phyloP scores from a whole-genome alignment of 2,329 filamentous ascomycete genomes.

The Phoma sp. region DNA sequence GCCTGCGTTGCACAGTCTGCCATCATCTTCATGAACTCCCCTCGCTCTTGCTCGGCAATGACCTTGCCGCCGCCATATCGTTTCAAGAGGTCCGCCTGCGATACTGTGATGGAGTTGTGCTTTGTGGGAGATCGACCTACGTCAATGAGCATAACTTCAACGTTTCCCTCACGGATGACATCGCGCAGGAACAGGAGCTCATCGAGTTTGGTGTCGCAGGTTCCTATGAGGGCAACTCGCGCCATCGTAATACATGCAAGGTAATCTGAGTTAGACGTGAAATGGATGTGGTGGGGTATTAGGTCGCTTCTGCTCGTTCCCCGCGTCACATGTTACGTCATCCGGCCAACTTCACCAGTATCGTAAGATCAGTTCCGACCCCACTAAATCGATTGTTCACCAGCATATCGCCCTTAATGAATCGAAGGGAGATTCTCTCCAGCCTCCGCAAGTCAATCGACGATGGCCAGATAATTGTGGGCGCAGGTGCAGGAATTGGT shows the following conservation, averaged over 20 bases:
- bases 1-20: constrained; percentile 56
- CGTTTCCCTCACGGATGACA: constrained; percentile 49
- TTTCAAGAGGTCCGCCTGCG: constrained; percentile 52
- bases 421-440: constrained; percentile 63
- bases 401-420: constrained; percentile 64
- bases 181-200: constrained; percentile 65
- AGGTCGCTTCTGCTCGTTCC: background rate
- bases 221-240: constrained; percentile 65
- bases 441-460: constrained; percentile 62
- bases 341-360: too few species aligned
- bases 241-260: too few species aligned
- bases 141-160: constrained; percentile 60
- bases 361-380: too few species aligned
- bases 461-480: constrained; percentile 67
- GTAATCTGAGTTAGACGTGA: too few species aligned
- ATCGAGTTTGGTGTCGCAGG: constrained; percentile 69
- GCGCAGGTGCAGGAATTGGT: constrained; percentile 74
- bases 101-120: constrained; percentile 58
- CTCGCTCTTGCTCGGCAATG: constrained; percentile 55
- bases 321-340: constrained; percentile 15
- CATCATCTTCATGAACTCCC: constrained; percentile 66
- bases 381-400: too few species aligned
- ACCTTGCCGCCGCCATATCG: constrained; percentile 36
- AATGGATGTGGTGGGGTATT: background rate
- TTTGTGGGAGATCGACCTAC: constrained; percentile 58